Base-by-base conservation (phyloP, 495 filamentous ascomycete genomes). In the Neurospora africana region DNA sequence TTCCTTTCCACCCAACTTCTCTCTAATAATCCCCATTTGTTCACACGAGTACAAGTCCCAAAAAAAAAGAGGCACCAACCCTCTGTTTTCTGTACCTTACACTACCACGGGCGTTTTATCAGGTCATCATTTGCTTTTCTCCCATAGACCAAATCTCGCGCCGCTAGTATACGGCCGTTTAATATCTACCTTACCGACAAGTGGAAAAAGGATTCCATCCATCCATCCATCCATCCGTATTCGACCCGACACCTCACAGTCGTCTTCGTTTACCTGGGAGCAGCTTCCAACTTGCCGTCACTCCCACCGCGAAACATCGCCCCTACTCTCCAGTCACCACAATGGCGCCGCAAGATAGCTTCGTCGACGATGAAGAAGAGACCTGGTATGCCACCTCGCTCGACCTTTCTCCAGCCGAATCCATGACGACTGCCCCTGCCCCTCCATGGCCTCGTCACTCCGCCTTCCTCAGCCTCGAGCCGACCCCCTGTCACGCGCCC, bases 301-400 rank as follows among this genome's bases (percentile, higher is more conserved):
- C 53, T 65, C 27, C 27, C 35, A 69, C 76, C 76, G 74, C 78
- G 77, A 61, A 37, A 53, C 72, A 69, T 68, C 71, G 30, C 47
- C 47, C 23, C 47, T 15, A 15, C 47, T 11, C 58, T 67, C 71
- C 76, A 74, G 82, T 79, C 81, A 87, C 74, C 78, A 80, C 73
- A 53, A 86, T 94, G 90, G 87, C 87, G 82, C 91, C 92, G 76
- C 94, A 97, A 82, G 96, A 99, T 80, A 92, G 91, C 76, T 96
- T 97, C 86, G 93, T 98, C 81, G 96, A 99, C 76, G 96, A 98
- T 77, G 93, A 97, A 75, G 95, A 98, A 78, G 94, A 97, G 77
- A 90, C 88, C 75, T 97, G 93, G 93, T 96, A 86, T 78, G 89
- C 53, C 23, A 65, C 27, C 53, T 65, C 15, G 53, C 53, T 65